These are phyloP conservation scores for Fusarium oligoseptatum DNA, from an alignment of 2,329 filamentous ascomycete species.

Conservation along the genomic window DNA sequence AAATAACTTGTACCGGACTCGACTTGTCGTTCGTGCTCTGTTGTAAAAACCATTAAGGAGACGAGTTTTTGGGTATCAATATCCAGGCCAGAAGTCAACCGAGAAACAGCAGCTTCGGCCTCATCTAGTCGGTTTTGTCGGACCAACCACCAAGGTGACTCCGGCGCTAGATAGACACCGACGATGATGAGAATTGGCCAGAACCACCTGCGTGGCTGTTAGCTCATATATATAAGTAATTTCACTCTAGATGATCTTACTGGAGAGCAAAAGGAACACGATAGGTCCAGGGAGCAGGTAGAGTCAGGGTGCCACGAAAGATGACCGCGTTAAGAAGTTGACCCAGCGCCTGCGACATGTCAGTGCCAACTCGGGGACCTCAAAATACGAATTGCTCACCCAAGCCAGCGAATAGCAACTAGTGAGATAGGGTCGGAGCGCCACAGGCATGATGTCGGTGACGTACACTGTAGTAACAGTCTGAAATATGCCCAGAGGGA, in stretches of 20 bases:
- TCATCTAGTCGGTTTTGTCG: slow-evolving; percentile 49
- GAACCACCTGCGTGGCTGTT: slow-evolving; percentile 11
- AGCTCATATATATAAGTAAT: neutral
- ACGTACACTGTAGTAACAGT: slow-evolving; percentile 18
- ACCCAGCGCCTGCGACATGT: slow-evolving; percentile 14
- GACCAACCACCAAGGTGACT: slow-evolving; percentile 42
- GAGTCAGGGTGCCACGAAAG: slow-evolving; percentile 17
- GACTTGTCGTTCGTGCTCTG: slow-evolving; percentile 49
- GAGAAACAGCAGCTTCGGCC: slow-evolving; percentile 47
- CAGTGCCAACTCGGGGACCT: neutral
- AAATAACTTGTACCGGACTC: slow-evolving; percentile 49
- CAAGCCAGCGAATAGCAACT: slow-evolving; percentile 19
- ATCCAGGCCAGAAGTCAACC: slow-evolving; percentile 45
- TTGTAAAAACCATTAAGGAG: slow-evolving; percentile 54
- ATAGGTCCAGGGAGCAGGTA: slow-evolving; percentile 15
- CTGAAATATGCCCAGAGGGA: slow-evolving; percentile 11
- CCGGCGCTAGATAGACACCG: slow-evolving; percentile 55
- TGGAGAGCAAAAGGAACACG: slow-evolving; percentile 26
- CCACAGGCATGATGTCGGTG: slow-evolving; percentile 21
- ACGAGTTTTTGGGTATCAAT: slow-evolving; percentile 50
- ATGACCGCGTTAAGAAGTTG: slow-evolving; percentile 20
- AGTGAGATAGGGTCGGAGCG: slow-evolving; percentile 28
- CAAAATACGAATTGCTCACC: neutral
- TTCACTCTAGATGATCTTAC: neutral
- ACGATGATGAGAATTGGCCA: slow-evolving; percentile 39